Percentiles rank a stretch among this genome's conserved stretches.
Conservation (phyloP, 2,329 filamentous ascomycete species). For the Nectriaceae sp. region DNA sequence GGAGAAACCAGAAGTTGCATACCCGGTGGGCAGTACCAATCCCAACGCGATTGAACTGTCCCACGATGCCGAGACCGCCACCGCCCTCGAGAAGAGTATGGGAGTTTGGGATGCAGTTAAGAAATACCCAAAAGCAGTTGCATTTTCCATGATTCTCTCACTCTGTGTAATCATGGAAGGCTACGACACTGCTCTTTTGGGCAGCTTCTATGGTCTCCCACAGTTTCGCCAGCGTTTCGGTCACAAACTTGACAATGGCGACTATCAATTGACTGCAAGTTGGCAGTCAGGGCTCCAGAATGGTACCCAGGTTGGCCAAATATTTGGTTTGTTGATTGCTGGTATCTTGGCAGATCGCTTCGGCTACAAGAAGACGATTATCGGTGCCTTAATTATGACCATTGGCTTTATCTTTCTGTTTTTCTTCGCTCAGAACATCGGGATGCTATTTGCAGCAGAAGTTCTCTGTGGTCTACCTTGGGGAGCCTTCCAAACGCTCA, state of each 20-base stretch:
- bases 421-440: constrained; percentile 41
- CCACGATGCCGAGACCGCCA: background rate
- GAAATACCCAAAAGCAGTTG: background rate
- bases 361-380: constrained; percentile 43
- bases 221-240: constrained; percentile 33
- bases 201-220: constrained; percentile 30
- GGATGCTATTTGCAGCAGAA: constrained; percentile 39
- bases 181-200: constrained; percentile 19
- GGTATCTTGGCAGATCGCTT: constrained; percentile 43
- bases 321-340: constrained; percentile 46
- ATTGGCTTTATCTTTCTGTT: constrained; percentile 42
- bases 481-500: constrained; percentile 60
- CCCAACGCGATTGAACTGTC: too few relatives aligned
- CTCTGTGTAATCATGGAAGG: constrained; percentile 1
- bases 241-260: constrained; percentile 22
- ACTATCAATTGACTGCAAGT: constrained; percentile 40
- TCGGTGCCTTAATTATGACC: constrained; percentile 36
- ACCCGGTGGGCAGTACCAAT: too few relatives aligned
- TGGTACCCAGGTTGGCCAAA: constrained; percentile 44
- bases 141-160: background rate
- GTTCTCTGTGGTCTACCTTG: constrained; percentile 50
- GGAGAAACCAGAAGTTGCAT: too few relatives aligned
- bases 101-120: background rate
- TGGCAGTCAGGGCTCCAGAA: constrained; percentile 50
- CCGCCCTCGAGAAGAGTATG: background rate